A percentile compares a stretch with the other conserved stretches of the same genome.
Conservation (phyloP, 2,329 filamentous ascomycete genomes). For the Bipolaris gigantea region DNA sequence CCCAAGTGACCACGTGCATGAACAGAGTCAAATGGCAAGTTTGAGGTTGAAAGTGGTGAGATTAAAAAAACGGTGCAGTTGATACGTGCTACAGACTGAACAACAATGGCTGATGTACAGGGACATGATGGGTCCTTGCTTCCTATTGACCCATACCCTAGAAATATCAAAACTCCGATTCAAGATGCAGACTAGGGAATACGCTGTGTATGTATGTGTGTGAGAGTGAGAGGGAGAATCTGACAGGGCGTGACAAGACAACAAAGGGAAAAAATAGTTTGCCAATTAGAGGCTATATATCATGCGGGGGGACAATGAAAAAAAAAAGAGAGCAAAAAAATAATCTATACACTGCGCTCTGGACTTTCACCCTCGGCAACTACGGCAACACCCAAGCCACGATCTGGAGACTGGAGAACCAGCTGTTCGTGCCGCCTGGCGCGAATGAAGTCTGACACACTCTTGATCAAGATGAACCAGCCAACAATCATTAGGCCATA, state of each 20-base stretch:
- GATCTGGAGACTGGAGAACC: slow-evolving; percentile 87
- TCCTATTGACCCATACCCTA: neutral
- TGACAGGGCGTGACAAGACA: neutral
- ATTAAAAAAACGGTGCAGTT: neutral
- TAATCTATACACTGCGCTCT: slow-evolving; percentile 59
- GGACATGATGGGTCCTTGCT: neutral
- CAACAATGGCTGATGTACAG: neutral
- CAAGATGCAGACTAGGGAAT: slow-evolving; percentile 5
- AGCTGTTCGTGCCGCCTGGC: slow-evolving; percentile 90
- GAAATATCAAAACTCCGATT: slow-evolving; percentile 1
- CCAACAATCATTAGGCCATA: slow-evolving; percentile 95
- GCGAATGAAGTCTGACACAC: slow-evolving; percentile 86
- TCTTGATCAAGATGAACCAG: slow-evolving; percentile 95
- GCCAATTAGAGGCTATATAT: slow-evolving; percentile 9
- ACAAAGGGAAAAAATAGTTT: slow-evolving; percentile 2
- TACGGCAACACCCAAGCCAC: slow-evolving; percentile 80
- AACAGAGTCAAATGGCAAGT: too few relatives aligned
- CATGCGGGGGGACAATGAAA: neutral
- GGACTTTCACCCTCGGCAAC: slow-evolving; percentile 82
- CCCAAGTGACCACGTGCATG: too few relatives aligned
- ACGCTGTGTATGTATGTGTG: slow-evolving; percentile 2
- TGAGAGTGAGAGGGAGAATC: neutral
- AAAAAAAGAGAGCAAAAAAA: neutral
- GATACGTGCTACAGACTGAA: neutral
- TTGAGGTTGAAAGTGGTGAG: too few relatives aligned